Percentiles rank a stretch among this genome's conserved stretches.
Conservation (phyloP, 495 filamentous ascomycete genomes). For the Aspergillus heteromorphus region DNA sequence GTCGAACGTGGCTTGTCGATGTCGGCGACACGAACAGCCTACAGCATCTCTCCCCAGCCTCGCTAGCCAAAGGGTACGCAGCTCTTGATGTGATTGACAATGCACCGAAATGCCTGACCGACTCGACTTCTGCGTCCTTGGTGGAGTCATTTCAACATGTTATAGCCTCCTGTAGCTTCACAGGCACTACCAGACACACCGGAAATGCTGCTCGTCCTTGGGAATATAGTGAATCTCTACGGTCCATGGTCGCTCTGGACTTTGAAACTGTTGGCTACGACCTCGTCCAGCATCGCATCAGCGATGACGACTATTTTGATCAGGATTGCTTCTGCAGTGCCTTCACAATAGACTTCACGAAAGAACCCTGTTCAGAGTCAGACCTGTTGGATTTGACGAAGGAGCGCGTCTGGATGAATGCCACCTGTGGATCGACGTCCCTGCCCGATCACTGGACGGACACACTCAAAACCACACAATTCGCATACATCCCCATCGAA, state of each 20-base stretch:
- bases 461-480: conserved; percentile 9
- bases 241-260: conserved; percentile 8
- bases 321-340: conserved; percentile 9
- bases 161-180: conserved; percentile 11
- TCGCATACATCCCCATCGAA: conserved; percentile 9
- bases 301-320: conserved; percentile 9
- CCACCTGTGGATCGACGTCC: conserved; percentile 3
- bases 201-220: conserved; percentile 13
- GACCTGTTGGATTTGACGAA: conserved; percentile 9
- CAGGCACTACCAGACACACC: conserved; percentile 6
- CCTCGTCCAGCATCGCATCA: neutral
- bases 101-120: conserved; percentile 9
- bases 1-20: conserved; percentile 12
- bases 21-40: conserved; percentile 11
- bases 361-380: conserved; percentile 5
- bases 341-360: conserved; percentile 1
- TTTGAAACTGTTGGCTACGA: conserved; percentile 10
- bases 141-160: conserved; percentile 10
- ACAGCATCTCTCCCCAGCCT: conserved; percentile 7
- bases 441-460: conserved; percentile 8
- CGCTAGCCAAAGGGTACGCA: conserved; percentile 7
- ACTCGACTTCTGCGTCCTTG: conserved; percentile 3
- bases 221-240: conserved; percentile 7
- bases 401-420: conserved; percentile 12
- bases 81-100: neutral